These are phyloP conservation scores for Kodamaea suecica DNA, from an alignment of 1,139 yeast species.

Conservation along the genomic window DNA sequence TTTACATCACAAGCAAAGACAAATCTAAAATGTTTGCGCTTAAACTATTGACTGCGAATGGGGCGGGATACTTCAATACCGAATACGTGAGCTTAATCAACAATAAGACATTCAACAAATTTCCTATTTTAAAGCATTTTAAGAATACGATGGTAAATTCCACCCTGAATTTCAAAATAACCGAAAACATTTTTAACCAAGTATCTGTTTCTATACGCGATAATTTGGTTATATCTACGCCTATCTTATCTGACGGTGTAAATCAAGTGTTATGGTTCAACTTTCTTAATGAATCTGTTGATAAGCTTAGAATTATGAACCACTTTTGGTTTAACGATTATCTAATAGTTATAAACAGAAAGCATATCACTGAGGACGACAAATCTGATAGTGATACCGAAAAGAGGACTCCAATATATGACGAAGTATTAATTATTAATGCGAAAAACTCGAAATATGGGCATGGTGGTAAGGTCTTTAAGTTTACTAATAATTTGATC, in stretches of 20 bases:
- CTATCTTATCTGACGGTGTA: conserved; percentile 19
- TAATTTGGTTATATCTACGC: conserved; percentile 35
- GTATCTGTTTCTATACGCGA: conserved; percentile 18
- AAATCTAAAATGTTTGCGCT: conserved; percentile 21
- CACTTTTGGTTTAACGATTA: conserved; percentile 39
- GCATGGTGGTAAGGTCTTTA: conserved; percentile 28
- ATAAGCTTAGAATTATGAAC: conserved; percentile 32
- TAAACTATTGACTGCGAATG: conserved; percentile 20
- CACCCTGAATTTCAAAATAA: conserved; percentile 19
- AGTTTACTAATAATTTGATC: conserved; percentile 39
- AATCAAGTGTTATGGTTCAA: conserved; percentile 44
- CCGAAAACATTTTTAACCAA: conserved; percentile 28
- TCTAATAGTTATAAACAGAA: conserved; percentile 35
- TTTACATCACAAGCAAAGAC: conserved; percentile 23
- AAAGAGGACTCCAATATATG: conserved; percentile 18
- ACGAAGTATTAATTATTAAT: conserved; percentile 40
- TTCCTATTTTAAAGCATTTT: conserved; percentile 33
- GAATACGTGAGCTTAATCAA: conserved; percentile 29
- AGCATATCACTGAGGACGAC: conserved; percentile 18
- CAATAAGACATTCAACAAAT: conserved; percentile 20
- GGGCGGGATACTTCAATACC: conserved; percentile 22
- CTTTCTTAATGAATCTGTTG: conserved; percentile 34
- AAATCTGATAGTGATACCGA: conserved; percentile 14
- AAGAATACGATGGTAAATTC: conserved; percentile 23
- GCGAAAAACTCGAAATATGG: conserved; percentile 35